Evolutionary conservation across 1,284 basidiomycete genomes (phyloP), one percentile per base, ranked within the genome.

Genomic region (Heterobasidion irregulare): DNA sequence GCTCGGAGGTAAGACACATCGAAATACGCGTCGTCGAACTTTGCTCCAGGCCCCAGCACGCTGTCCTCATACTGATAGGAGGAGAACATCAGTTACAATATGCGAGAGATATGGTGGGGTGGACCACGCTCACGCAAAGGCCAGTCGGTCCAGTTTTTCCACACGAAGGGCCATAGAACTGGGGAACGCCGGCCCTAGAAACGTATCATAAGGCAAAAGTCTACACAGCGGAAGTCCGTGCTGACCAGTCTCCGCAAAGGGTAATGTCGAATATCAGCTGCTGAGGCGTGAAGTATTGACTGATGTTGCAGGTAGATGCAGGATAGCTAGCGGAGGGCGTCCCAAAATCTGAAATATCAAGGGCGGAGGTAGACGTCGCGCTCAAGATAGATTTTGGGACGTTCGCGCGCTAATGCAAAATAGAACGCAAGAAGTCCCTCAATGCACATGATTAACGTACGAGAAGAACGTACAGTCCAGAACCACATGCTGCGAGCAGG

Each of bases 401-500:
- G 58, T 77, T 56, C 53, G 73, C 53, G 58, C 78, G 63, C 75
- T 78, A 32, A 32, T 8, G 15, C 19, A 34, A 9, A 26, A 15
- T 26, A 34, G 8, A 26, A 26, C 26, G 8, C 33, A 13, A 34
- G 15, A 18, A 32, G n/a, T 16, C 62, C 33, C 32, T 52, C 26
- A 43, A 19, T n/a, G 54, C 60, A 57, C 41, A 44, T 33, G n/a
- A 52, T 12, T 26, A 12, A 26, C 26, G 26, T 26, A 2, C 26
- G 26, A 26, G 26, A 26, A 6, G 9, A 38, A 44, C 84, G 64
- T 62, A 88, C 86, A 53, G 78, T 78, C 79, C 85, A 86, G 68
- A 86, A 92, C 89, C 89, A 92, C 34, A 89, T 79, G 62, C 75
- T 77, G 55, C n/a, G 32, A 13, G 16, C 32, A 18, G 26, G 5